Evolutionary conservation across 495 filamentous ascomycete genomes (phyloP).

Genomic region (Schizothecium vesticola): DNA sequence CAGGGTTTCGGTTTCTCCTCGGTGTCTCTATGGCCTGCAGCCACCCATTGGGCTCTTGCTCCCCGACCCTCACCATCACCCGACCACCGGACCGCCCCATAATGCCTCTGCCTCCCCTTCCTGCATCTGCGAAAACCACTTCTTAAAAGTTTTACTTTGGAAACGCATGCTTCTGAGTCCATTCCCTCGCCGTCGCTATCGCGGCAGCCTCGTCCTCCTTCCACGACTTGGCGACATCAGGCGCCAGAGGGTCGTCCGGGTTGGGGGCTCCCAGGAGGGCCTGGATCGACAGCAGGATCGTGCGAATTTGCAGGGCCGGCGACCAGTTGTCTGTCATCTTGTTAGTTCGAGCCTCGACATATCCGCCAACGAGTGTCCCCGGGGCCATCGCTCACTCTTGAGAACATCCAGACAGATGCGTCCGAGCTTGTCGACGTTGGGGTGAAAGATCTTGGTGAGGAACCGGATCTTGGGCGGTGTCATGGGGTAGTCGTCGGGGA

Average conservation of each 20-base stretch:
- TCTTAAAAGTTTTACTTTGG: neutral
- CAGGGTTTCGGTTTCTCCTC: neutral
- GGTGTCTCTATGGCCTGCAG: neutral
- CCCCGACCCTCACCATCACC: neutral
- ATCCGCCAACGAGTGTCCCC: neutral
- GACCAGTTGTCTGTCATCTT: conserved; percentile 87
- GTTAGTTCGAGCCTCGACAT: neutral
- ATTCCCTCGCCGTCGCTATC: conserved; percentile 9
- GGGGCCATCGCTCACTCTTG: conserved; percentile 64
- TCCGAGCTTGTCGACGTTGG: conserved; percentile 96
- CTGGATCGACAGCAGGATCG: conserved; percentile 95
- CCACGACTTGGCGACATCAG: conserved; percentile 10
- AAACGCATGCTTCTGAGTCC: conserved; percentile 11
- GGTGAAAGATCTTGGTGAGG: conserved; percentile 98
- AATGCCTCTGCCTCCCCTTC: neutral
- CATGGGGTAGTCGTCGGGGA: conserved; percentile 99
- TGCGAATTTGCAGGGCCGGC: conserved; percentile 94
- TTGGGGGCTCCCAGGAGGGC: conserved; percentile 94
- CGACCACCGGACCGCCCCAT: neutral
- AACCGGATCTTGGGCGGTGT: conserved; percentile 97
- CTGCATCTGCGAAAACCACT: neutral
- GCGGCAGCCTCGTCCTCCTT: conserved; percentile 9
- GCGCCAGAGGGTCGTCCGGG: conserved; percentile 49
- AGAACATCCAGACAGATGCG: conserved; percentile 96
- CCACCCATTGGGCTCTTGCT: neutral